Percentiles rank a stretch among this genome's conserved stretches.
Evolutionary conservation across 495 filamentous ascomycete species (phyloP).

Genomic region (Penicillium turbatum): DNA sequence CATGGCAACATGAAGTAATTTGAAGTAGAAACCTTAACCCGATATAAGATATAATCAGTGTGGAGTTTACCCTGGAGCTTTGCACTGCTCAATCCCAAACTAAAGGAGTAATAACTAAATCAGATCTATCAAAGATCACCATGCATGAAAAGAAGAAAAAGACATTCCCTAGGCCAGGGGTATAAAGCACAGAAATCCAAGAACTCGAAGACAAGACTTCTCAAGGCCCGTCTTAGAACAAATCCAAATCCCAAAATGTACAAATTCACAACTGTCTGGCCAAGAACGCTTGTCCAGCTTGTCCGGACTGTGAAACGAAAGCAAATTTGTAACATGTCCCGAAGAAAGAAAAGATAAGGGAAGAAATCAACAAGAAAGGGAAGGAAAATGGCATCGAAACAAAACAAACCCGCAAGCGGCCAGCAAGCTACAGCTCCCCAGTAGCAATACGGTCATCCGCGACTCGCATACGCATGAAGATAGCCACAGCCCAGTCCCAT

Average conservation of each 20-base stretch:
- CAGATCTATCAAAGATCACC: conserved; percentile 17
- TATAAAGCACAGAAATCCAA: conserved; percentile 1
- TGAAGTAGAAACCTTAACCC: neutral
- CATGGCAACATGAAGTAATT: neutral
- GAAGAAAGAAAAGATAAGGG: neutral
- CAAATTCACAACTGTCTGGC: neutral
- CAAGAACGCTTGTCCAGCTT: conserved; percentile 1
- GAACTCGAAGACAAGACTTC: neutral
- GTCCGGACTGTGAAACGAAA: neutral
- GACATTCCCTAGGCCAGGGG: conserved; percentile 2
- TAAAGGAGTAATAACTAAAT: conserved; percentile 7
- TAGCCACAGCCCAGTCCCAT: conserved; percentile 41
- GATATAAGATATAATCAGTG: too few species aligned
- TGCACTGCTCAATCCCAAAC: neutral
- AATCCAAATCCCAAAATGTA: conserved; percentile 6
- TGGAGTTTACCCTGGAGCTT: neutral
- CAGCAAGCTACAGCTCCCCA: conserved; percentile 22
- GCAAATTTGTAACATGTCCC: conserved; percentile 4
- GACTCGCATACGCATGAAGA: conserved; percentile 42
- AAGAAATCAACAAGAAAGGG: neutral
- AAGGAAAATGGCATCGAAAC: neutral
- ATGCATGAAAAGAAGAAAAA: conserved; percentile 5
- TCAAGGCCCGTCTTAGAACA: neutral
- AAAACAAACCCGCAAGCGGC: neutral
- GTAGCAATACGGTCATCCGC: conserved; percentile 25